These are phyloP conservation scores for Cladosporium sp. DNA, from an alignment of 2,329 filamentous ascomycete species.

Conservation along the genomic window DNA sequence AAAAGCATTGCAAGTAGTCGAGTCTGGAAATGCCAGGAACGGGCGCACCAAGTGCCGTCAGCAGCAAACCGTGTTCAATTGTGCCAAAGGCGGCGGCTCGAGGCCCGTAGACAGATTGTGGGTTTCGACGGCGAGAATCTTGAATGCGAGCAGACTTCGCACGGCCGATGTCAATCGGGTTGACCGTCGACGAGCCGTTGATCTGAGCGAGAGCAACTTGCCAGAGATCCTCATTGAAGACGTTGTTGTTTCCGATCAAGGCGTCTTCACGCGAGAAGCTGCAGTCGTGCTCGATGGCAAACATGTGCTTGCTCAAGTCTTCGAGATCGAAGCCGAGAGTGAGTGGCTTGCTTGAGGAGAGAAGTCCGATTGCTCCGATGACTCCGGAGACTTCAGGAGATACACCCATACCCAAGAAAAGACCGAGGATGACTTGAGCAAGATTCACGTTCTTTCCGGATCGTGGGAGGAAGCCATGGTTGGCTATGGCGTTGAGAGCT, in stretches of 20 bases:
- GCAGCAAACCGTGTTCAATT: background rate
- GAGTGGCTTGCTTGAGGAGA: background rate
- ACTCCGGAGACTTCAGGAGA: background rate
- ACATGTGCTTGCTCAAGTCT: slow-evolving; percentile 23
- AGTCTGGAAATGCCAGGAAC: background rate
- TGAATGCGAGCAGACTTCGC: background rate
- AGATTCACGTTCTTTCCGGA: background rate
- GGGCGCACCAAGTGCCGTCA: background rate
- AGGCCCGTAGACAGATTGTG: background rate
- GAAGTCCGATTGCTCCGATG: background rate
- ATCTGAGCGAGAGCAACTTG: background rate
- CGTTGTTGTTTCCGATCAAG: background rate
- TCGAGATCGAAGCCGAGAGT: slow-evolving; percentile 22
- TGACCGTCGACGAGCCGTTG: background rate
- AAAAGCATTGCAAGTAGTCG: background rate
- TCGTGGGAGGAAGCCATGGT: background rate
- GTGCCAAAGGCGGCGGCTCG: background rate
- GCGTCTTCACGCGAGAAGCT: slow-evolving; percentile 16
- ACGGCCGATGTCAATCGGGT: background rate
- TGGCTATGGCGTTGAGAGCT: background rate
- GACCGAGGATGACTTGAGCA: background rate
- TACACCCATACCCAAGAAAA: background rate
- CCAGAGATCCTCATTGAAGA: background rate
- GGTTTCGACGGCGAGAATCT: background rate
- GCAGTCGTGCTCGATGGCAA: slow-evolving; percentile 25